Evolutionary conservation across 192 early-diverging fungal genomes (phyloP).

Genomic region (Mortierella antarctica): DNA sequence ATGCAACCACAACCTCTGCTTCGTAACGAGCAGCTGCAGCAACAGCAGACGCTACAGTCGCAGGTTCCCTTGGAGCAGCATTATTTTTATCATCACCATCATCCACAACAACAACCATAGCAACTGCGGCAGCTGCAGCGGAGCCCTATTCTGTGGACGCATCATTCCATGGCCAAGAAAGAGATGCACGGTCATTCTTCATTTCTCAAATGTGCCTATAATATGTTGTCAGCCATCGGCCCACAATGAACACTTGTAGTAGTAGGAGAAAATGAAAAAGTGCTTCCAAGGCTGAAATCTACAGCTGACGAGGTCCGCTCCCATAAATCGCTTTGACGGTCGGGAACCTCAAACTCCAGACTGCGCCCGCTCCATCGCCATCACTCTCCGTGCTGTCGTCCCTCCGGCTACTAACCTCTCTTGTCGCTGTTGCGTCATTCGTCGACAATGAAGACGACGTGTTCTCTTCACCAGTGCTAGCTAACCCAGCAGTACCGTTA

Average conservation of each 20-base stretch:
- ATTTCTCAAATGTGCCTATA: no score
- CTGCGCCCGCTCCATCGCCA: background rate
- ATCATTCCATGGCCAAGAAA: no score
- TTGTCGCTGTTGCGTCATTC: background rate
- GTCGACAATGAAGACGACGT: background rate
- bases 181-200: no score
- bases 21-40: background rate
- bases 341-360: conserved; percentile 63
- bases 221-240: no score
- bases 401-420: background rate
- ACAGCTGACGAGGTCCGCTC: conserved; percentile 36
- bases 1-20: conserved; percentile 1
- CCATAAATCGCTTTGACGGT: conserved; percentile 64
- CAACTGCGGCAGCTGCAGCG: background rate
- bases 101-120: conserved; percentile 10
- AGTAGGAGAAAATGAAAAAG: background rate
- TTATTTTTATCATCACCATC: background rate
- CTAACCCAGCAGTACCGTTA: background rate
- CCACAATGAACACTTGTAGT: background rate
- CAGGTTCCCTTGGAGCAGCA: background rate
- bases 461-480: background rate
- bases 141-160: background rate
- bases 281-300: background rate
- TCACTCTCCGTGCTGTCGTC: background rate
- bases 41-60: background rate